Conservation (phyloP, 1,284 basidiomycete genomes). For the Agroathelia rolfsii region DNA sequence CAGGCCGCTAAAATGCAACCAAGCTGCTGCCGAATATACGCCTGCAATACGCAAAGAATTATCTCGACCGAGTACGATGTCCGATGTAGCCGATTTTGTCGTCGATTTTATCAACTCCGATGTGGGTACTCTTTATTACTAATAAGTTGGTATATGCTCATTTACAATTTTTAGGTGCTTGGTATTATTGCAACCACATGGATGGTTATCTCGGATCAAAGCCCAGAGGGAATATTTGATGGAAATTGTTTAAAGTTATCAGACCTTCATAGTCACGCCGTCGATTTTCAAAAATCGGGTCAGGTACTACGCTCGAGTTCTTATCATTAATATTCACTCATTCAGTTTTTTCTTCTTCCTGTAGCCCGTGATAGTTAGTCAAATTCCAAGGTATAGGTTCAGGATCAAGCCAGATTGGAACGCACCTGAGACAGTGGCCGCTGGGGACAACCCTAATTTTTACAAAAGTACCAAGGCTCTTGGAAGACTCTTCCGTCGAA, state of each 20-base stretch:
- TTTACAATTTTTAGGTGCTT: conserved; percentile 29
- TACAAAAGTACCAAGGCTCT: conserved; percentile 45
- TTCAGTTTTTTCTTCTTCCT: too few relatives aligned
- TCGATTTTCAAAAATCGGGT: conserved; percentile 61
- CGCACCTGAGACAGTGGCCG: conserved; percentile 45
- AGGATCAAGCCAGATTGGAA: conserved; percentile 48
- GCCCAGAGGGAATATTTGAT: conserved; percentile 41
- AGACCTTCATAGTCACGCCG: conserved; percentile 57
- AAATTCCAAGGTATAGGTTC: conserved; percentile 37
- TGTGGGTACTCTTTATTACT: conserved; percentile 23
- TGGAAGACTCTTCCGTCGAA: conserved; percentile 45
- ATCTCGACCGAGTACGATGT: conserved; percentile 47
- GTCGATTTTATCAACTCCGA: conserved; percentile 63
- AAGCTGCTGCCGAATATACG: conserved; percentile 41
- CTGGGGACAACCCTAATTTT: conserved; percentile 23
- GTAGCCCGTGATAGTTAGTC: conserved; percentile 35
- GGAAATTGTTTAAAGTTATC: conserved; percentile 52
- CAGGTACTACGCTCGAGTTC: too few relatives aligned
- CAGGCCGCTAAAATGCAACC: conserved; percentile 18
- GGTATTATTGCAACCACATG: conserved; percentile 55
- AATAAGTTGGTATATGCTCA: conserved; percentile 3
- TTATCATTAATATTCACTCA: too few relatives aligned
- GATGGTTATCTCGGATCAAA: conserved; percentile 62
- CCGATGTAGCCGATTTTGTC: conserved; percentile 65
- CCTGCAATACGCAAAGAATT: conserved; percentile 38